Base-by-base conservation (phyloP, 768 basidiomycete genomes). In the Trichaptum fuscoviolaceum region DNA sequence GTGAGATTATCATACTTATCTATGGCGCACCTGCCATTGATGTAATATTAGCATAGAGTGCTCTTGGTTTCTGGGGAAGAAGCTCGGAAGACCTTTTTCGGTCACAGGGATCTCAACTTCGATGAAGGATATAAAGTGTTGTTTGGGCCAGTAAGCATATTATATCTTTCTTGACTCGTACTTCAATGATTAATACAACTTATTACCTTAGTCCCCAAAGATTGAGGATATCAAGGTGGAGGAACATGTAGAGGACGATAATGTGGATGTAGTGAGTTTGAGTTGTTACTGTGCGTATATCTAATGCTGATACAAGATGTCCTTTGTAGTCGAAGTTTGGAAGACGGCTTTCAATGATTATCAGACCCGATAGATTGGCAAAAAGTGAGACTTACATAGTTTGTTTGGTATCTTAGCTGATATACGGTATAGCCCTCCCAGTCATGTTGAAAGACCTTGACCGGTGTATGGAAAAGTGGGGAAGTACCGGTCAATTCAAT, bases 81-180 rank as follows among this genome's bases (percentile, higher is more conserved):
- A 35, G 91, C 86, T 20, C 81, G 91, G 66, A 83, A 84, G 65
- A 81, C 85, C 2, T 92, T 92, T 76, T 90, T 92, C 71, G 82
- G 82, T 2, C 85, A 88, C 65, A 87, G 85, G 75, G 84, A 84
- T 24, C 84, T 93, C 68, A 89, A 92, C 75, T 82, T 92, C 63
- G 87, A 86, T 58, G 89, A 91, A 78, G 91, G 90, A 7, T 92
- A 91, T 81, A 89, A 87, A 71, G 84, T 90, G 71, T 82, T 93
- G 68, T 90, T 89, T 62, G 91, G 90, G 62, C 90, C 88, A 65
- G 91, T 92, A 75, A 69, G 88, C 23, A 4, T 34, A 9, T 4
- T 20, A 9, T 25, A 2, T 3, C 3, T 4, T 61, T 5, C 1
- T n/a, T 36, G 57, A 34, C 35, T 57, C 20, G 52, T 23, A 23